phyloP scores from a whole-genome alignment of 2,329 filamentous ascomycete genomes.

The Scedosporium apiospermum region DNA sequence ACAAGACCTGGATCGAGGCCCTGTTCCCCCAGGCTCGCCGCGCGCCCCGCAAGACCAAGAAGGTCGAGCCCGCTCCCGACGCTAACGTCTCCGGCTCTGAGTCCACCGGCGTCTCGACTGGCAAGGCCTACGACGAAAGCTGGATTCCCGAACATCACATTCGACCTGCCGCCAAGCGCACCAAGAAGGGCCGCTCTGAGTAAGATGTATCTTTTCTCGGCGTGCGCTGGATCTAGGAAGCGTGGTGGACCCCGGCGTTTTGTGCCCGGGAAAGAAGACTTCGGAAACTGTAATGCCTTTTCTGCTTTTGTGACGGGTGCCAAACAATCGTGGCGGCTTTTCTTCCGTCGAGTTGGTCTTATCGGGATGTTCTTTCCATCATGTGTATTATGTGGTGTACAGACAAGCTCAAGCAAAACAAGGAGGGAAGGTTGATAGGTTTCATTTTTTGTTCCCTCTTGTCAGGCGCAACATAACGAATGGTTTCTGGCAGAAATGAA shows the following conservation, averaged over 20 bases:
- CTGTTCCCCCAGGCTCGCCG: slow-evolving; percentile 89
- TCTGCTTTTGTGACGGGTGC: not conserved
- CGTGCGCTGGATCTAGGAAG: not conserved
- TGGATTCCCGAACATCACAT: slow-evolving; percentile 91
- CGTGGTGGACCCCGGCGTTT: not conserved
- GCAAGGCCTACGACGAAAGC: slow-evolving; percentile 76
- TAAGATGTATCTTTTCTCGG: slow-evolving; percentile 6
- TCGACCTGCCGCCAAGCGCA: slow-evolving; percentile 63
- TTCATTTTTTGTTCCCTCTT: not conserved
- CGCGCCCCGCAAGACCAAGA: slow-evolving; percentile 54
- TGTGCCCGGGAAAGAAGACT: not conserved
- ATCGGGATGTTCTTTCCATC: not conserved
- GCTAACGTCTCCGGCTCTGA: slow-evolving; percentile 56
- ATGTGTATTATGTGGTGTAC: not conserved
- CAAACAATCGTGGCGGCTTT: not conserved
- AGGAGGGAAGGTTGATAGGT: not conserved
- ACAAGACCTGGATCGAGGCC: slow-evolving; percentile 93
- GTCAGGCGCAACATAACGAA: not conserved
- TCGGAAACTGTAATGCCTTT: not conserved
- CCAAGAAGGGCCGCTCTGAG: slow-evolving; percentile 48
- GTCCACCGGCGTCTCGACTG: slow-evolving; percentile 52
- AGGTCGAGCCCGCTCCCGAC: slow-evolving; percentile 49
- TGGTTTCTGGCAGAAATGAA: not conserved
- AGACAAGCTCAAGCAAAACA: not conserved
- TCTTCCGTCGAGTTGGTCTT: not conserved